Percentiles rank a stretch among this genome's conserved stretches.
phyloP scores from a whole-genome alignment of 2,329 filamentous ascomycete species.

The Penicillium polonicum region DNA sequence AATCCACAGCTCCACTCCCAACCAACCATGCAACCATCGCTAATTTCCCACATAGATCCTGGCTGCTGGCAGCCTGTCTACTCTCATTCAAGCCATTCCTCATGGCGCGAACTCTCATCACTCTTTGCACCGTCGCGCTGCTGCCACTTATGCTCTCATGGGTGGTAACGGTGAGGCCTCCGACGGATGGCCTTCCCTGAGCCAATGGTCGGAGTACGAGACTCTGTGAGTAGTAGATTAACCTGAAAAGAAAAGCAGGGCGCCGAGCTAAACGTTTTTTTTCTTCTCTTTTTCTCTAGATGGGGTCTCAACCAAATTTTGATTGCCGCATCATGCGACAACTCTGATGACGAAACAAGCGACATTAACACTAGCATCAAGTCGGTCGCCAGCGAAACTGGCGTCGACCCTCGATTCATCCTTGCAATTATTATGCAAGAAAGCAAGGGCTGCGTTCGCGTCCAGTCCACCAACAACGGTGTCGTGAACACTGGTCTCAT shows the following conservation, averaged over 20 bases:
- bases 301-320: conserved; percentile 19
- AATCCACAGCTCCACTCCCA: conserved; percentile 1
- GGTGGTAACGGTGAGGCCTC: conserved; percentile 21
- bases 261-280: conserved; percentile 14
- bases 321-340: conserved; percentile 17
- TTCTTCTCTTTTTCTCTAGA: neutral
- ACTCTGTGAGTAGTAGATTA: conserved; percentile 21
- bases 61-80: conserved; percentile 35
- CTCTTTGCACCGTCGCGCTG: conserved; percentile 21
- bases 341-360: conserved; percentile 31
- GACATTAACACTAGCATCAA: conserved; percentile 37
- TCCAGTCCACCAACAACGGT: conserved; percentile 42
- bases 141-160: conserved; percentile 18
- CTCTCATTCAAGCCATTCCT: conserved; percentile 22
- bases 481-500: conserved; percentile 45
- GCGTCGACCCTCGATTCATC: conserved; percentile 45
- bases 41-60: conserved; percentile 18
- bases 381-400: conserved; percentile 28
- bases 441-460: conserved; percentile 47
- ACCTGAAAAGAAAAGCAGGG: conserved; percentile 17
- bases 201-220: conserved; percentile 26
- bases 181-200: conserved; percentile 27
- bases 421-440: conserved; percentile 50
- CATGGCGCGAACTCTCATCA: conserved; percentile 11
- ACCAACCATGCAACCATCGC: neutral